These are phyloP conservation scores for Euphrasia confusa DNA, from an alignment of 257 asterid species.

Conservation along the genomic window DNA sequence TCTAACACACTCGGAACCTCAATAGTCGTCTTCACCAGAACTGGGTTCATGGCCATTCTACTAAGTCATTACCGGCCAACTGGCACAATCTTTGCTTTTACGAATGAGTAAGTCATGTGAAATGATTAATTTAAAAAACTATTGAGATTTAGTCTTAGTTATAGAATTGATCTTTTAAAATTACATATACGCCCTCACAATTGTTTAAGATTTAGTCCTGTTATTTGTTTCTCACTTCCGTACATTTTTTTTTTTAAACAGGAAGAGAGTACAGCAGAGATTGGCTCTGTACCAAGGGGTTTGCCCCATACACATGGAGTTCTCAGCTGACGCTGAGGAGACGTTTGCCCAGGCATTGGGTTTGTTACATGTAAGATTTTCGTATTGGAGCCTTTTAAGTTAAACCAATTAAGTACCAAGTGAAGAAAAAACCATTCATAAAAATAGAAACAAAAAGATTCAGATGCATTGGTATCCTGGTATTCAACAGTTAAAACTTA, in stretches of 20 bases:
- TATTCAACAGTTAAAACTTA: no score
- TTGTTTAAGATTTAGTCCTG: no score
- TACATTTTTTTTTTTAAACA: constrained; percentile 32
- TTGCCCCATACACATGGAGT: constrained; percentile 85
- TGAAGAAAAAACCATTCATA: constrained; percentile 1
- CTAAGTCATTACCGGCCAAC: constrained; percentile 94
- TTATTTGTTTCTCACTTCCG: constrained; percentile 4
- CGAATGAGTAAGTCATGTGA: constrained; percentile 70
- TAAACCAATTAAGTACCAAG: not conserved
- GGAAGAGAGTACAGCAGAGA: constrained; percentile 89
- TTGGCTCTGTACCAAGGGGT: constrained; percentile 93
- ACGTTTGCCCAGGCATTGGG: constrained; percentile 67
- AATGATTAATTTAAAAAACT: not conserved
- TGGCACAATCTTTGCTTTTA: constrained; percentile 94
- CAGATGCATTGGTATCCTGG: not conserved
- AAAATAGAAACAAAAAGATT: not conserved
- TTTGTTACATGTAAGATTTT: constrained; percentile 50
- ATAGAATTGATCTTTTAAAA: not conserved
- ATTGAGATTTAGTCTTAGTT: not conserved
- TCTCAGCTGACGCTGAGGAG: constrained; percentile 77
- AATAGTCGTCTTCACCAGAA: constrained; percentile 84
- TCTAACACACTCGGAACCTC: constrained; percentile 95
- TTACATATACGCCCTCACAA: not conserved
- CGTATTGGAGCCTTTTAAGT: constrained; percentile 6
- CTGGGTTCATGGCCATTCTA: constrained; percentile 92